These are phyloP conservation scores for Pestalotiopsis sp. DNA, from an alignment of 2,329 filamentous ascomycete species.

Conservation along the genomic window DNA sequence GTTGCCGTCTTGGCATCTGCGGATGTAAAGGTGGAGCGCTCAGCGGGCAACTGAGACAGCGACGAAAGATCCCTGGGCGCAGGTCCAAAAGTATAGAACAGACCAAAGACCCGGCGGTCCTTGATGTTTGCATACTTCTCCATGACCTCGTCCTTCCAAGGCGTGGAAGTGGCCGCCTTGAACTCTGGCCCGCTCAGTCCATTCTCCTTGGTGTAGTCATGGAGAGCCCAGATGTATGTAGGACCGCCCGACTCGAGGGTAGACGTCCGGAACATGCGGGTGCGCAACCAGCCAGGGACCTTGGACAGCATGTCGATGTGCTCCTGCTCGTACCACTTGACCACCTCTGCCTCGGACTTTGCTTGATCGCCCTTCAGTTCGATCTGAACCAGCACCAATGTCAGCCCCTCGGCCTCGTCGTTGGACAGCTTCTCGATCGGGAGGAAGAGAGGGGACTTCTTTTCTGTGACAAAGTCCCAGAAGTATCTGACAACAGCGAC, in stretches of 20 bases:
- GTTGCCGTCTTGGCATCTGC: constrained; percentile 59
- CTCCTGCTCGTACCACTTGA: constrained; percentile 75
- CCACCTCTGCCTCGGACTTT: constrained; percentile 53
- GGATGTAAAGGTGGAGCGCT: constrained; percentile 51
- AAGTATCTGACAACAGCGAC: constrained; percentile 70
- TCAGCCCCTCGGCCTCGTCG: constrained; percentile 58
- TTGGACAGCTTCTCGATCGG: constrained; percentile 62
- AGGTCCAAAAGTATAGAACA: constrained; percentile 80
- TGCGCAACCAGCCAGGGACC: constrained; percentile 78
- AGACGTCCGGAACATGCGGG: constrained; percentile 69
- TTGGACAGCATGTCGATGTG: constrained; percentile 72
- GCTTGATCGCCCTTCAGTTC: constrained; percentile 49
- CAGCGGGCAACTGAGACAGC: constrained; percentile 50
- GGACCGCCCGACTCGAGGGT: constrained; percentile 53
- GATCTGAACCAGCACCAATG: constrained; percentile 65
- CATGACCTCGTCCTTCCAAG: constrained; percentile 62
- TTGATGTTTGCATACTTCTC: constrained; percentile 58
- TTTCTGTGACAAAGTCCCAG: constrained; percentile 65
- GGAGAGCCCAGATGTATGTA: constrained; percentile 65
- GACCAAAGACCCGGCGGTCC: constrained; percentile 63
- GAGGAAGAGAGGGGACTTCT: constrained; percentile 57
- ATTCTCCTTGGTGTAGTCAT: constrained; percentile 72
- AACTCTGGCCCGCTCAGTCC: constrained; percentile 67
- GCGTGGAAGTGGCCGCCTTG: constrained; percentile 62
- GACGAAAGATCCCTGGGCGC: constrained; percentile 68